These are phyloP conservation scores for Blattamonas nauphoetae DNA, from an alignment of 78 protist genomes.

Conservation along the genomic window DNA sequence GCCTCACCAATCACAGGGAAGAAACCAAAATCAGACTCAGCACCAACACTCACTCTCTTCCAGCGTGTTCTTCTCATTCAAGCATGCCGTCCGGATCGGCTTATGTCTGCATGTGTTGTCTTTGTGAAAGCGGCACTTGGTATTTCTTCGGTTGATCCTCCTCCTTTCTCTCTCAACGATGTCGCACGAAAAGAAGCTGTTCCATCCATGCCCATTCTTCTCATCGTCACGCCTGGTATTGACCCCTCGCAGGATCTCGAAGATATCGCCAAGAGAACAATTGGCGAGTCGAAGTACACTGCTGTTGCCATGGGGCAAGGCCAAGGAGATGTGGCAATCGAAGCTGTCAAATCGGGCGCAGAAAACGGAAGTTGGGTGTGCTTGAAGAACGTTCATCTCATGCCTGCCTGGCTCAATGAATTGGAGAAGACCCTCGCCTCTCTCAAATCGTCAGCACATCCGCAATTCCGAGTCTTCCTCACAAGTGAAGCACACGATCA, in stretches of 20 bases:
- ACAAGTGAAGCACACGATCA: slow-evolving; percentile 60
- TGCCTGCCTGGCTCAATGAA: slow-evolving; percentile 52
- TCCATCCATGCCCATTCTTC: slow-evolving; percentile 37
- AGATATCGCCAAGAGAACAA: slow-evolving; percentile 22
- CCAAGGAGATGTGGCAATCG: slow-evolving; percentile 47
- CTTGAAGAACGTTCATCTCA: slow-evolving; percentile 75
- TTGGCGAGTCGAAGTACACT: slow-evolving; percentile 19
- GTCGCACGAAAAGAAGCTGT: neutral
- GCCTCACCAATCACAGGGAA: neutral
- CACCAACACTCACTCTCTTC: slow-evolving; percentile 12
- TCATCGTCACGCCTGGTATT: slow-evolving; percentile 58
- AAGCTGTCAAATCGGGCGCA: slow-evolving; percentile 24
- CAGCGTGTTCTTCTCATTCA: slow-evolving; percentile 46
- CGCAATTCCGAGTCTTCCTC: slow-evolving; percentile 63
- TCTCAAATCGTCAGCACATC: slow-evolving; percentile 4
- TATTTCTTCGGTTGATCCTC: slow-evolving; percentile 7
- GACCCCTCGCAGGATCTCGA: slow-evolving; percentile 60
- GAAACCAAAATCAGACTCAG: neutral
- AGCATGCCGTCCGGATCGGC: slow-evolving; percentile 61
- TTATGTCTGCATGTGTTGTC: slow-evolving; percentile 22
- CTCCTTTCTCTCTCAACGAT: neutral
- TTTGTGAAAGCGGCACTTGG: neutral
- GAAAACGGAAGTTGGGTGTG: slow-evolving; percentile 52
- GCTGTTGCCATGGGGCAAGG: slow-evolving; percentile 72
- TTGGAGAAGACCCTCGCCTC: slow-evolving; percentile 40